A percentile compares a stretch with the other conserved stretches of the same genome.
These are phyloP conservation scores for Singerocomus rubriflavus DNA, from an alignment of 1,284 basidiomycete species.

Conservation along the genomic window DNA sequence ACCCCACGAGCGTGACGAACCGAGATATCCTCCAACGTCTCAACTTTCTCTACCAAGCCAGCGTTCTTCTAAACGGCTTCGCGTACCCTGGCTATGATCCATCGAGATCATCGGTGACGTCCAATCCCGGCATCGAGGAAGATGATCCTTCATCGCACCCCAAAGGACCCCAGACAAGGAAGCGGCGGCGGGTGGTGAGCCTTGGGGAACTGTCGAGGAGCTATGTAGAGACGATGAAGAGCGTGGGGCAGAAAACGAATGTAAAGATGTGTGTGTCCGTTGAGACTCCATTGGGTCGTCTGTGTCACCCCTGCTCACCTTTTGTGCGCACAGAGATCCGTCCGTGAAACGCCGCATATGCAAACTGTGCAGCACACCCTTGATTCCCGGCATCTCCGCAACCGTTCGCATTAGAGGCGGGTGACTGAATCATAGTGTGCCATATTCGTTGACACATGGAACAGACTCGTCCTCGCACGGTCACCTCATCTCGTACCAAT, in stretches of 20 bases:
- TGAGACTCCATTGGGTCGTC: too few relatives aligned
- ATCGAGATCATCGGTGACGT: neutral
- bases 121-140: neutral
- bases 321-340: conserved; percentile 72
- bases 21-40: conserved; percentile 76
- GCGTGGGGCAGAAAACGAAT: conserved; percentile 68
- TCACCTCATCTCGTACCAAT: conserved; percentile 55
- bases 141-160: conserved; percentile 11
- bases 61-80: conserved; percentile 56
- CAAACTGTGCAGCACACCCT: conserved; percentile 58
- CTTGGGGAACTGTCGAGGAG: conserved; percentile 53
- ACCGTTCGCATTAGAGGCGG: conserved; percentile 62
- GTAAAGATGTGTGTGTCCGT: conserved; percentile 68
- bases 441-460: conserved; percentile 5
- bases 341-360: conserved; percentile 75
- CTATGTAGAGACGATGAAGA: conserved; percentile 65
- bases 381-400: conserved; percentile 66
- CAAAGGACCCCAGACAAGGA: conserved; percentile 27
- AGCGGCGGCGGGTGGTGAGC: conserved; percentile 29
- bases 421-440: conserved; percentile 19
- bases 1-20: conserved; percentile 55
- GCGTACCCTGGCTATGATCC: conserved; percentile 9
- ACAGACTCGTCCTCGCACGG: conserved; percentile 51
- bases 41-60: conserved; percentile 82
- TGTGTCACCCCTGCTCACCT: too few relatives aligned